Conservation (phyloP, 1,284 basidiomycete species). For the Pseudozyma tsukubaensis region DNA sequence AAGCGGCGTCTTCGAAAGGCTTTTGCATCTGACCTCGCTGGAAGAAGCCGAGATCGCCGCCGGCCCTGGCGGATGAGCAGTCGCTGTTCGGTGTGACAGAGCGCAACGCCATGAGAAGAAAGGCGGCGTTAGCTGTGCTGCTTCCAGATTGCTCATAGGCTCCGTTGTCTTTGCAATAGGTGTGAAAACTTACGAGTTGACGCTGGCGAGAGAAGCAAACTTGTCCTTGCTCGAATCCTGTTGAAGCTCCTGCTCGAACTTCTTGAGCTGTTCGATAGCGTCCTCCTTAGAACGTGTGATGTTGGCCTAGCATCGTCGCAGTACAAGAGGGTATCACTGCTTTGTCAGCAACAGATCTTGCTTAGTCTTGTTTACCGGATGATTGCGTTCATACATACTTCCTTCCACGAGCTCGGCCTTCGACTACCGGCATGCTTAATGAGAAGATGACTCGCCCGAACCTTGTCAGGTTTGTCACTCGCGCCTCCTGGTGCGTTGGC, state of each 20-base stretch:
- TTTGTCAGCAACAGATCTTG: background rate
- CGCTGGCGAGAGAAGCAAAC: conserved; percentile 61
- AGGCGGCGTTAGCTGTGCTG: background rate
- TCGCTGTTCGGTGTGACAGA: conserved; percentile 42
- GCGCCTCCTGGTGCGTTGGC: conserved; percentile 45
- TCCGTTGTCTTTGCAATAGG: background rate
- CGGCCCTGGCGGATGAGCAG: conserved; percentile 64
- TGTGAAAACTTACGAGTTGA: conserved; percentile 50
- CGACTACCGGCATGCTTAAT: conserved; percentile 91
- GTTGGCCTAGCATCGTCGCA: conserved; percentile 72
- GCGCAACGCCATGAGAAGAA: background rate
- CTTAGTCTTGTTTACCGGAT: too few relatives aligned
- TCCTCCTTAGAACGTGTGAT: conserved; percentile 92
- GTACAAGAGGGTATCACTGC: background rate
- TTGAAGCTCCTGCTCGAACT: conserved; percentile 54
- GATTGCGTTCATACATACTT: conserved; percentile 34
- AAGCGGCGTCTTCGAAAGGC: conserved; percentile 93
- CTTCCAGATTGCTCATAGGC: too few relatives aligned
- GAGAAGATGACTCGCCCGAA: conserved; percentile 92
- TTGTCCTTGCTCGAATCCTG: conserved; percentile 51
- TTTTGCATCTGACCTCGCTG: conserved; percentile 93
- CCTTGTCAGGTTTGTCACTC: conserved; percentile 72
- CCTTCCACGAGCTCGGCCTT: conserved; percentile 75
- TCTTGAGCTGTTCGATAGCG: conserved; percentile 79
- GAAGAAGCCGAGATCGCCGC: conserved; percentile 76